A percentile compares a stretch with the other conserved stretches of the same genome.
These are phyloP conservation scores for Xylaria venustula DNA, from an alignment of 495 filamentous ascomycete genomes.

Conservation along the genomic window DNA sequence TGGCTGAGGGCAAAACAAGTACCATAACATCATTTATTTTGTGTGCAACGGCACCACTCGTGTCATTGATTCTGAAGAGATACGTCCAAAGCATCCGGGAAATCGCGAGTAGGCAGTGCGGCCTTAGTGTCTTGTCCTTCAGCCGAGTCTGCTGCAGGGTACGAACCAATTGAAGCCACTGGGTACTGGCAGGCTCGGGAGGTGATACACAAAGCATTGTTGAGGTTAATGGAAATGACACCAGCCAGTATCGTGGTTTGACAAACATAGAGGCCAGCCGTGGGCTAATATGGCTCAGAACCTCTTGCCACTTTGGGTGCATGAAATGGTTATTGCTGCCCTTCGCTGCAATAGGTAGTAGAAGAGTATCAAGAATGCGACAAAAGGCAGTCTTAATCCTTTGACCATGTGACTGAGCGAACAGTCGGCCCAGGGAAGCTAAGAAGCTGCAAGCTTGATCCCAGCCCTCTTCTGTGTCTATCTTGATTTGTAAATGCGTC, in stretches of 20 bases:
- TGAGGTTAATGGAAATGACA: constrained; percentile 81
- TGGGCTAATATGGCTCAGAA: constrained; percentile 71
- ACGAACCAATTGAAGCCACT: constrained; percentile 80
- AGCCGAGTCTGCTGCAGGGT: constrained; percentile 73
- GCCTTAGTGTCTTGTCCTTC: constrained; percentile 77
- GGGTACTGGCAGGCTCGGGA: constrained; percentile 74
- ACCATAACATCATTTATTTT: constrained; percentile 87
- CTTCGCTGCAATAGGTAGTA: constrained; percentile 83
- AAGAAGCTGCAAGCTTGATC: constrained; percentile 86
- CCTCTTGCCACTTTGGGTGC: constrained; percentile 79
- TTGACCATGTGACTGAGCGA: constrained; percentile 79
- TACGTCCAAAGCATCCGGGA: constrained; percentile 96
- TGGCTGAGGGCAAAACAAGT: constrained; percentile 75
- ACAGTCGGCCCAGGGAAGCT: constrained; percentile 73
- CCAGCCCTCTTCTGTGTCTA: constrained; percentile 72
- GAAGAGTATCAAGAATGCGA: constrained; percentile 78
- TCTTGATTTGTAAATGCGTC: constrained; percentile 77
- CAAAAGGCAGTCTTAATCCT: constrained; percentile 92
- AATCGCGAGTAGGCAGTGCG: constrained; percentile 82
- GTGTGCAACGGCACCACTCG: constrained; percentile 60
- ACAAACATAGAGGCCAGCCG: constrained; percentile 76
- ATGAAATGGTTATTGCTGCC: constrained; percentile 70
- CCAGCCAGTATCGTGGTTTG: constrained; percentile 87
- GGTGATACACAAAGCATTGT: constrained; percentile 84
- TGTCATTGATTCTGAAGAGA: constrained; percentile 77